Percentiles rank a stretch among this genome's conserved stretches.
Evolutionary conservation across 2,329 filamentous ascomycete genomes (phyloP).

Genomic region (Hymenoscyphus infarciens): DNA sequence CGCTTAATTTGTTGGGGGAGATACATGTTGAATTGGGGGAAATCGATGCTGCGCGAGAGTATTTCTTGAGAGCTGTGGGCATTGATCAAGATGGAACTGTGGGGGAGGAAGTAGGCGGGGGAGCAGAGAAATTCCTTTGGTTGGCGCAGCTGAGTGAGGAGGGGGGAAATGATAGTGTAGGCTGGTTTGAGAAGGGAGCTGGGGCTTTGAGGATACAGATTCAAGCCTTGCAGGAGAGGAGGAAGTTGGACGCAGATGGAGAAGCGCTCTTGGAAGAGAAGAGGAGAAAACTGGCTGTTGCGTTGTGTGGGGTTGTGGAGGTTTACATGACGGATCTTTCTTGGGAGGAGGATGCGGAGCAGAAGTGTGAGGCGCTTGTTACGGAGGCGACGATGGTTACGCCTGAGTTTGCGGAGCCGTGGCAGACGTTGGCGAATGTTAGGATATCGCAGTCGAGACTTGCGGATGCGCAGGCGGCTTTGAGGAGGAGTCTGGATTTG

Average conservation of each 20-base stretch:
- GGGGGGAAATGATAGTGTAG: conserved; percentile 61
- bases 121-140: conserved; percentile 92
- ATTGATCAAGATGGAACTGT: conserved; percentile 73
- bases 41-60: conserved; percentile 66
- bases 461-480: conserved; percentile 76
- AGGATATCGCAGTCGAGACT: conserved; percentile 80
- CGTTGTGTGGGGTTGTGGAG: conserved; percentile 91
- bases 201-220: conserved; percentile 70
- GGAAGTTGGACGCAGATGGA: conserved; percentile 41
- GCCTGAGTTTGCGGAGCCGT: conserved; percentile 78
- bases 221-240: conserved; percentile 53
- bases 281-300: conserved; percentile 77
- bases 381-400: conserved; percentile 87
- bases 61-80: conserved; percentile 68
- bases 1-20: conserved; percentile 36
- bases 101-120: conserved; percentile 70
- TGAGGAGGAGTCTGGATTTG: conserved; percentile 73
- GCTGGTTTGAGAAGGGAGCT: conserved; percentile 69
- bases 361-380: conserved; percentile 79
- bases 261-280: conserved; percentile 58
- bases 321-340: conserved; percentile 99
- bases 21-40: conserved; percentile 52
- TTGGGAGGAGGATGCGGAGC: conserved; percentile 87
- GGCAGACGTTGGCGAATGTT: conserved; percentile 92
- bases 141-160: conserved; percentile 82